A percentile compares a stretch with the other conserved stretches of the same genome.
These are phyloP conservation scores for Coffea eugenioides DNA, from an alignment of 257 asterid species.

Conservation along the genomic window DNA sequence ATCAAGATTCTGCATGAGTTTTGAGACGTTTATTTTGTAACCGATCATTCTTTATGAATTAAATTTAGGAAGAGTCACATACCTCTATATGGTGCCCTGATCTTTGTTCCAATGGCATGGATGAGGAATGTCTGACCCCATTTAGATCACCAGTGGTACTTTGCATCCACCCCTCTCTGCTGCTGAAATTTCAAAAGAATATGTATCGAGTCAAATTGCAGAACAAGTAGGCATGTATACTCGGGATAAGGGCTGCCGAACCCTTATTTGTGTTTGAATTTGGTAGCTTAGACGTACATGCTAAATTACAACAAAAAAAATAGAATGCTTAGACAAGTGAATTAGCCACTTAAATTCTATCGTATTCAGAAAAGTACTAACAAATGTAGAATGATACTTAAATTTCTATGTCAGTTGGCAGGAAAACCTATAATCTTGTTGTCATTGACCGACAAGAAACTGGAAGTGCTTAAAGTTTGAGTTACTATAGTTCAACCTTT, in stretches of 20 bases:
- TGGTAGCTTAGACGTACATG: too few species aligned
- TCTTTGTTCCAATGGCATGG: conserved; percentile 53
- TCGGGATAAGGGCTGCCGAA: too few species aligned
- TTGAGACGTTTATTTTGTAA: too few species aligned
- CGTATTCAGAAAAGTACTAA: too few species aligned
- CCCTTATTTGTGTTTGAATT: too few species aligned
- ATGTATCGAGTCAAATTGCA: not conserved
- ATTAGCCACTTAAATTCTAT: too few species aligned
- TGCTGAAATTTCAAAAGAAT: conserved; percentile 34
- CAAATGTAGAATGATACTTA: too few species aligned
- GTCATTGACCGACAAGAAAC: not conserved
- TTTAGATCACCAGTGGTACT: conserved; percentile 45
- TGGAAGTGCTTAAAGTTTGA: not conserved
- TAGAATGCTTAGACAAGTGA: not conserved
- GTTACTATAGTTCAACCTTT: not conserved
- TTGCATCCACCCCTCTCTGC: conserved; percentile 74
- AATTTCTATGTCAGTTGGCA: not conserved
- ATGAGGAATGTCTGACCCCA: conserved; percentile 44
- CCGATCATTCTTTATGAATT: not conserved
- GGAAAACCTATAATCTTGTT: not conserved
- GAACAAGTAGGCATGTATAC: too few species aligned
- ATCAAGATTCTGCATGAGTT: not conserved
- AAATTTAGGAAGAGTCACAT: not conserved
- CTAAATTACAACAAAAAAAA: too few species aligned
- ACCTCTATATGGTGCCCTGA: conserved; percentile 50